Conservation (phyloP, 2,329 filamentous ascomycete species). For the Alternaria rosae region DNA sequence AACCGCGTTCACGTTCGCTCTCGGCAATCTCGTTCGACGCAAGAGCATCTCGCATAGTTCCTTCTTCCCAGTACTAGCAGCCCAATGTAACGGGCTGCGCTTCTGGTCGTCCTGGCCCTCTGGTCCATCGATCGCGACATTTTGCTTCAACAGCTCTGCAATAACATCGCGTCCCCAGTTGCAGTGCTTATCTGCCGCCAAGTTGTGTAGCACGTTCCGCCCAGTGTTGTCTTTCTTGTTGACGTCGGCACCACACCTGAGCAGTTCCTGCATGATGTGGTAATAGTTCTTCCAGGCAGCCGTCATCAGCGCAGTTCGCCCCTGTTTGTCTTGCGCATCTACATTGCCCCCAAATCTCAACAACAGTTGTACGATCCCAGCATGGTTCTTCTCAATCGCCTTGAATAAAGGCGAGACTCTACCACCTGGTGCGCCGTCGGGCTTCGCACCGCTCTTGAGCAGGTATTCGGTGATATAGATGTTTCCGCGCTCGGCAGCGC, state of each 20-base stretch:
- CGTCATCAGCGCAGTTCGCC: conserved; percentile 49
- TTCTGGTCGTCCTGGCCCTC: conserved; percentile 55
- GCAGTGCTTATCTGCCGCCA: conserved; percentile 53
- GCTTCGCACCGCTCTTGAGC: conserved; percentile 43
- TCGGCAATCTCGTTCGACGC: conserved; percentile 31
- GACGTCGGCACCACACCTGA: conserved; percentile 49
- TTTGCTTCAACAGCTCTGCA: conserved; percentile 49
- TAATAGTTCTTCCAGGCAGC: conserved; percentile 46
- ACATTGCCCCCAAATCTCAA: conserved; percentile 43
- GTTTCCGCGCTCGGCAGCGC: conserved; percentile 45
- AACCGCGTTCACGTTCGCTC: conserved; percentile 44
- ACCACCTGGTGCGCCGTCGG: conserved; percentile 43
- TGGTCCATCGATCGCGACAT: conserved; percentile 52
- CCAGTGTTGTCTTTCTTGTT: conserved; percentile 47
- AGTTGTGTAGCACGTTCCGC: conserved; percentile 47
- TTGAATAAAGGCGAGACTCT: conserved; percentile 41
- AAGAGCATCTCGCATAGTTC: conserved; percentile 60
- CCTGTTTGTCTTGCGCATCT: conserved; percentile 46
- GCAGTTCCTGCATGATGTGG: conserved; percentile 46
- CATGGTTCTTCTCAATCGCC: conserved; percentile 43
- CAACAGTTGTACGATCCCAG: conserved; percentile 41
- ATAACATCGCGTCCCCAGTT: conserved; percentile 59
- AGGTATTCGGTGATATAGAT: conserved; percentile 42
- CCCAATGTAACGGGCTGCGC: conserved; percentile 65
- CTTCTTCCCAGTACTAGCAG: conserved; percentile 64